Evolutionary conservation across 169 alveolate species (phyloP), one percentile per base, ranked within the genome.

Genomic region (Prorocentrum cordatum): DNA sequence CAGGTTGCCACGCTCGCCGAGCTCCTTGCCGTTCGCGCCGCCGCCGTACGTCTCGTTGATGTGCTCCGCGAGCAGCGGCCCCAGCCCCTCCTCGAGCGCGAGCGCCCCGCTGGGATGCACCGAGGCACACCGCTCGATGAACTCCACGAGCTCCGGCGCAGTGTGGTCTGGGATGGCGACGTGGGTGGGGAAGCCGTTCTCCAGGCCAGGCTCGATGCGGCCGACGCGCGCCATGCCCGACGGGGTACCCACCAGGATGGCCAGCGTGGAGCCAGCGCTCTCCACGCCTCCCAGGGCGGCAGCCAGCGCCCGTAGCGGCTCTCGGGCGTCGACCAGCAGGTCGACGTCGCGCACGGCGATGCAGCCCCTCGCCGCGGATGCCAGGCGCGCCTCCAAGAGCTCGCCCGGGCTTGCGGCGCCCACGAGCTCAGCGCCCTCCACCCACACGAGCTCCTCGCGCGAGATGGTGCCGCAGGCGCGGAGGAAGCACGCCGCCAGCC

Each of bases 381-480:
- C 73, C 73, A 77, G 22, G n/a, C 88, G 88, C 27, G 68, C 45
- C 2, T 59, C 36, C 24, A 77, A 33, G 64, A 77, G 47, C 31
- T 77, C 88, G 9, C 75, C 27, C 12, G 88, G 88, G 58, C 59
- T 16, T 42, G n/a, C 54, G 16, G n/a, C 54, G 16, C n/a, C 54
- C 16, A 16, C 16, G 16, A 42, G 54, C 54, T 42, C 54, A 42
- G 54, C 9, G n/a, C n/a, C 54, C 9, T 42, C 54, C 9, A 42
- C n/a, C 91, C 91, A 82, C 33, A 58, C 71, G 67, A 82, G 80
- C 29, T 82, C 91, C 50, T 82, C 91, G 6, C 91, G 91, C 33
- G 67, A 45, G 68, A 64, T 82, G 20, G 91, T 68, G 6, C 91
- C 91, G 29, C 72, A 68, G 7, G 91, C 91, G 6, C 91, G 71